A percentile compares a stretch with the other conserved stretches of the same genome.
phyloP scores from a whole-genome alignment of 2,329 filamentous ascomycete genomes.

The Arthrobotrys conoides region DNA sequence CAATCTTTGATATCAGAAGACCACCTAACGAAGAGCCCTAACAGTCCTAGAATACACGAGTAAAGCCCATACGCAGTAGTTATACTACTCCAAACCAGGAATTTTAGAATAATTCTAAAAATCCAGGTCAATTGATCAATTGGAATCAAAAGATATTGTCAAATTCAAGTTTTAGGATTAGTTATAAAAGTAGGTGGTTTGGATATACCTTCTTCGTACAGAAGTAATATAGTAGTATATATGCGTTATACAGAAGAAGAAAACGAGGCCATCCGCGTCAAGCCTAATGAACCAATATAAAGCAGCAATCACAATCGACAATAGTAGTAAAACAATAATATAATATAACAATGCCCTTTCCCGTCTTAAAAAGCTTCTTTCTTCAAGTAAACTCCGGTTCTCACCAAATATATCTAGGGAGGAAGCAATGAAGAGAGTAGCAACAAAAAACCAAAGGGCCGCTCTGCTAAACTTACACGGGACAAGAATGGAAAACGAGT shows the following conservation, averaged over 20 bases:
- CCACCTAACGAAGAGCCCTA: neutral
- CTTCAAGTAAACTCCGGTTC: slow-evolving; percentile 7
- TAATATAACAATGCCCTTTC: slow-evolving; percentile 17
- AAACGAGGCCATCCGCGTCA: neutral
- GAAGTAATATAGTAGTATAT: slow-evolving; percentile 6
- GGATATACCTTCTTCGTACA: neutral
- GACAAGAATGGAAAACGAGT: slow-evolving; percentile 27
- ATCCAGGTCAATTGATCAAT: neutral
- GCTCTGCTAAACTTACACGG: slow-evolving; percentile 56
- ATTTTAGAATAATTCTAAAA: no score
- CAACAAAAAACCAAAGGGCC: slow-evolving; percentile 39
- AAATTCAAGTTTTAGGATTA: neutral
- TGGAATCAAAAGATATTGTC: neutral
- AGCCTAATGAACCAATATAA: slow-evolving; percentile 7
- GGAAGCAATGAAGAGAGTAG: slow-evolving; percentile 19
- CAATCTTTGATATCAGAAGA: neutral
- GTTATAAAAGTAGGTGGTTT: neutral
- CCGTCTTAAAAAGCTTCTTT: no score
- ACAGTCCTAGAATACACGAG: neutral
- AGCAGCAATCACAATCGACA: neutral
- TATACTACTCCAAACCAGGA: no score
- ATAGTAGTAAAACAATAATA: slow-evolving; percentile 4
- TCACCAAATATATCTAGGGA: slow-evolving; percentile 23
- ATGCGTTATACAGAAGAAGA: neutral
- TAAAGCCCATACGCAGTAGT: no score